phyloP scores from a whole-genome alignment of 306 rosid species.

The Abrus pulchellus region DNA sequence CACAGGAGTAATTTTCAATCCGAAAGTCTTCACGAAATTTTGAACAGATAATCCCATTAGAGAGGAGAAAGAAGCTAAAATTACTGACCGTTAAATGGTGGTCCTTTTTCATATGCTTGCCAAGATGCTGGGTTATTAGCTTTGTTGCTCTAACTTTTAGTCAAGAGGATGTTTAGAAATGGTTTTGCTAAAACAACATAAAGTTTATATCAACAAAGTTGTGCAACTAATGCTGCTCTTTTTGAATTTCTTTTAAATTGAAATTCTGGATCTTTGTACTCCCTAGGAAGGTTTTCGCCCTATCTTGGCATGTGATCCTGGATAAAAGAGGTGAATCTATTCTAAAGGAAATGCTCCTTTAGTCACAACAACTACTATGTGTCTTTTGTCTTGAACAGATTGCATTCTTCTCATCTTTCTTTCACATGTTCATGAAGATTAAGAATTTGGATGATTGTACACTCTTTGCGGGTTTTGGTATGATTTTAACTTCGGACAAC shows the following conservation, averaged over 20 bases:
- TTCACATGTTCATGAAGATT: not conserved
- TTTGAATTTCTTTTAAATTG: not conserved
- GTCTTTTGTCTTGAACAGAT: not conserved
- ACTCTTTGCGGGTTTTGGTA: not conserved
- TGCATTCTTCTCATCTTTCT: not conserved
- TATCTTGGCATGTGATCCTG: not conserved
- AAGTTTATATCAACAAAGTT: not conserved
- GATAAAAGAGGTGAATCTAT: not conserved
- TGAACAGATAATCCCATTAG: too few species aligned
- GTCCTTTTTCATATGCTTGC: not conserved
- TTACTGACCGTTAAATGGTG: not conserved
- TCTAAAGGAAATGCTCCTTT: not conserved
- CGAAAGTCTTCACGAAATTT: too few species aligned
- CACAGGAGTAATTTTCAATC: too few species aligned
- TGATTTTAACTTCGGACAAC: too few species aligned
- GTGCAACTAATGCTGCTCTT: too few species aligned
- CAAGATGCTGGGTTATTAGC: not conserved
- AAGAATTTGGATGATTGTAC: not conserved
- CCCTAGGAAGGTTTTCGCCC: not conserved
- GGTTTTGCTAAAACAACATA: not conserved
- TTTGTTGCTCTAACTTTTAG: not conserved
- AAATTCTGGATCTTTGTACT: not conserved
- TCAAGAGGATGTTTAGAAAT: not conserved
- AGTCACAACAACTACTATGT: not conserved
- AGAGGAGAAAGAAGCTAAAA: too few species aligned